Conservation (phyloP, 2,329 filamentous ascomycete species). For the Pseudocercospora vitis region DNA sequence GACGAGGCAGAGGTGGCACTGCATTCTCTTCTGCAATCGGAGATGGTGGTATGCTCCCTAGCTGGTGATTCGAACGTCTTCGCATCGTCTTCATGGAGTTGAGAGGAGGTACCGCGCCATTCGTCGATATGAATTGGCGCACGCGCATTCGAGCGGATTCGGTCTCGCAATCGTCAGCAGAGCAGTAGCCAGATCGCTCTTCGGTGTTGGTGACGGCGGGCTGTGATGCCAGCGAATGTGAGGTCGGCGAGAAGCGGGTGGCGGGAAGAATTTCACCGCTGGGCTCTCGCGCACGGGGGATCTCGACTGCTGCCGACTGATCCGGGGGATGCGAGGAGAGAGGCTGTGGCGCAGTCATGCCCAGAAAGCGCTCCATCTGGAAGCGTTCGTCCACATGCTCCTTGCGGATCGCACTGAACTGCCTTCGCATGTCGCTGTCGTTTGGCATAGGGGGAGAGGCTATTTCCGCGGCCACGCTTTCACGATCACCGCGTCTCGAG, state of each 20-base stretch:
- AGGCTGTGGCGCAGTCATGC: conserved; percentile 25
- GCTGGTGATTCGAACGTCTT: conserved; percentile 11
- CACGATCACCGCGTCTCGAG: conserved; percentile 15
- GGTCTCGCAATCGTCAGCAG: conserved; percentile 17
- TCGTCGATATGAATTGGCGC: conserved; percentile 26
- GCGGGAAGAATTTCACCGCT: conserved; percentile 25
- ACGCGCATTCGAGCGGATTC: conserved; percentile 22
- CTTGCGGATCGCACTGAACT: conserved; percentile 30
- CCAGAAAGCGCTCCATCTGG: conserved; percentile 34
- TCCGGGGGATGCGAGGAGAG: conserved; percentile 22
- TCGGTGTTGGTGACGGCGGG: conserved; percentile 7
- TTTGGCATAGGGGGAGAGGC: conserved; percentile 13
- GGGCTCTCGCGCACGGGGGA: conserved; percentile 11
- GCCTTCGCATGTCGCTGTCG: conserved; percentile 25
- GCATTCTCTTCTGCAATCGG: conserved; percentile 23
- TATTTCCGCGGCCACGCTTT: conserved; percentile 19
- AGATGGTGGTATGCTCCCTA: conserved; percentile 20
- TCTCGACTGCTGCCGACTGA: neutral
- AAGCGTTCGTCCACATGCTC: conserved; percentile 34
- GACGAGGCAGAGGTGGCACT: conserved; percentile 21
- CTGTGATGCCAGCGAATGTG: conserved; percentile 6
- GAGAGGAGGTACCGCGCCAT: conserved; percentile 26
- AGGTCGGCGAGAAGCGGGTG: conserved; percentile 22
- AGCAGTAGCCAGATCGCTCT: conserved; percentile 15
- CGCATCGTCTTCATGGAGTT: conserved; percentile 26